phyloP scores from a whole-genome alignment of 352 stramenopile species.

The Globisporangium alternatum region DNA sequence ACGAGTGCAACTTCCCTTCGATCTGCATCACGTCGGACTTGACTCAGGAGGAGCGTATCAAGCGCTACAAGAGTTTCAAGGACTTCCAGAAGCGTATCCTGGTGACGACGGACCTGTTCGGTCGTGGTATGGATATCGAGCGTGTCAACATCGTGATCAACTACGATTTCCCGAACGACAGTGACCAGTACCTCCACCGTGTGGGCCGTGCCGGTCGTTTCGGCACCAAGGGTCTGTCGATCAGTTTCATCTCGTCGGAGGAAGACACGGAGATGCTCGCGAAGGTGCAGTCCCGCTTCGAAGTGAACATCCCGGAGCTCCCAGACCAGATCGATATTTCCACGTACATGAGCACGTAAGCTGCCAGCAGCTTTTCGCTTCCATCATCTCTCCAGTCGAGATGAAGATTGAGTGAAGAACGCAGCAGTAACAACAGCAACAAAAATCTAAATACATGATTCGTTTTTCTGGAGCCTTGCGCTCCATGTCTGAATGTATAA shows the following conservation, averaged over 20 bases:
- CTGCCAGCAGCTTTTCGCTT: not conserved
- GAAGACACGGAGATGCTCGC: constrained; percentile 97
- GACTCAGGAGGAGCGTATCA: constrained; percentile 97
- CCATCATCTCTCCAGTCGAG: not conserved
- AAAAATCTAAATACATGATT: constrained; percentile 12
- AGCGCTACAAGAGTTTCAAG: constrained; percentile 99
- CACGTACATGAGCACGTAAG: constrained; percentile 96
- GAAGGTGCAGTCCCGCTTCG: constrained; percentile 99
- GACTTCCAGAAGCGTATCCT: constrained; percentile 99
- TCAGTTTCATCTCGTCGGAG: constrained; percentile 99
- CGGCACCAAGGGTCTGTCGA: constrained; percentile 99
- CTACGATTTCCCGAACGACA: constrained; percentile 99
- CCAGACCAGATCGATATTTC: constrained; percentile 99
- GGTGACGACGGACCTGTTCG: constrained; percentile 99
- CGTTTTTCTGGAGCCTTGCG: not conserved
- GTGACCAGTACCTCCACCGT: constrained; percentile 99
- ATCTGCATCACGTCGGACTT: constrained; percentile 99
- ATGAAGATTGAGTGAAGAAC: not conserved
- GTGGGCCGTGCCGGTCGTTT: constrained; percentile 98
- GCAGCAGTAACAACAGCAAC: not conserved
- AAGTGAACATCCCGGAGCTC: constrained; percentile 99
- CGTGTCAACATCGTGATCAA: constrained; percentile 99
- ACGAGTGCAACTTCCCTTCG: constrained; percentile 99
- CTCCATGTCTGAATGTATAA: constrained; percentile 12
- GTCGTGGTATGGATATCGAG: constrained; percentile 99